phyloP scores from a whole-genome alignment of 73 alveolate genomes.

The Paramecium biaurelia region DNA sequence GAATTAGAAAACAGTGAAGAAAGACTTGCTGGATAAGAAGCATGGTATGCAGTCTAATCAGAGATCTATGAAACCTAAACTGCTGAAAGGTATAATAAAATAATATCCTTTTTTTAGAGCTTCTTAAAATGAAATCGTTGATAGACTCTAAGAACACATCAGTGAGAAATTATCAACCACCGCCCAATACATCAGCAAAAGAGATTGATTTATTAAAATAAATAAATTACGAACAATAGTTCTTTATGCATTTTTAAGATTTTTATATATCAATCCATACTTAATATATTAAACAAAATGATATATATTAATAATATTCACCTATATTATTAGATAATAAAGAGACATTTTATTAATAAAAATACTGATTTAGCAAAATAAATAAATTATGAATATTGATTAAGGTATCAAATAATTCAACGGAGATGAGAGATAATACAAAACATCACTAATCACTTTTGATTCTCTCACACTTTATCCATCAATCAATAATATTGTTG shows the following conservation, averaged over 20 bases:
- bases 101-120: not conserved
- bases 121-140: conserved; percentile 37
- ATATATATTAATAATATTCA: too few relatives aligned
- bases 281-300: too few relatives aligned
- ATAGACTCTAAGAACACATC: conserved; percentile 60
- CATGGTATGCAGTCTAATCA: conserved; percentile 36
- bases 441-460: not conserved
- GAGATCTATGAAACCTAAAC: conserved; percentile 31
- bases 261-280: too few relatives aligned
- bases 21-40: conserved; percentile 36
- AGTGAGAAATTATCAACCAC: conserved; percentile 50
- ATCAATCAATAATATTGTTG: not conserved
- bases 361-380: not conserved
- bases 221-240: conserved; percentile 31
- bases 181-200: conserved; percentile 38
- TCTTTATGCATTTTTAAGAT: not conserved
- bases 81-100: conserved; percentile 28
- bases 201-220: conserved; percentile 37
- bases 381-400: conserved; percentile 5
- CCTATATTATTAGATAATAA: not conserved
- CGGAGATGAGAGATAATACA: not conserved
- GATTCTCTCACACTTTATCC: not conserved
- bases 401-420: not conserved
- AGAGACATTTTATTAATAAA: not conserved
- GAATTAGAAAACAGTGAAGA: conserved; percentile 47